Percentiles rank a stretch among this genome's conserved stretches.
These are phyloP conservation scores for Penicillium bialowiezense DNA, from an alignment of 495 filamentous ascomycete genomes.

Conservation along the genomic window DNA sequence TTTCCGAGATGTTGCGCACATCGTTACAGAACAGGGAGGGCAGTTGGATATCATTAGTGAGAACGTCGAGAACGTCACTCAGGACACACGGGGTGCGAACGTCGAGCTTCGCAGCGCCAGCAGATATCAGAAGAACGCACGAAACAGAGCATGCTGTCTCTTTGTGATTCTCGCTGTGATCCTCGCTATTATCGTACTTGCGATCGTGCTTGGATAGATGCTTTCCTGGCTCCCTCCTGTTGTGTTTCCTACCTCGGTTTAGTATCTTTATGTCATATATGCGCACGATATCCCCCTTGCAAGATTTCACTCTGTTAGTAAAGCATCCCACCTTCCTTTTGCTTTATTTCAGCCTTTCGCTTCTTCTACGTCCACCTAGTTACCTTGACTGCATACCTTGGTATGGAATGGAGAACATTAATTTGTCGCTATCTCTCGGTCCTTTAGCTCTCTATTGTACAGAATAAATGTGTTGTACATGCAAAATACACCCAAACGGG, in stretches of 20 bases:
- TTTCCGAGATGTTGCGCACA: conserved; percentile 94
- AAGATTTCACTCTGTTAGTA: conserved; percentile 19
- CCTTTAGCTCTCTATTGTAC: conserved; percentile 35
- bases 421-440: conserved; percentile 15
- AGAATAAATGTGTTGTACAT: conserved; percentile 39
- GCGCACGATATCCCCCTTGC: conserved; percentile 30
- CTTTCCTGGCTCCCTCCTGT: neutral
- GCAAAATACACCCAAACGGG: conserved; percentile 32
- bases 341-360: conserved; percentile 12
- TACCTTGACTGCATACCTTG: conserved; percentile 6
- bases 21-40: conserved; percentile 90
- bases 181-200: conserved; percentile 81
- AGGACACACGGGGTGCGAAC: conserved; percentile 80
- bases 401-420: conserved; percentile 23
- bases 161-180: conserved; percentile 89
- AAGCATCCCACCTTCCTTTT: conserved; percentile 11
- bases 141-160: conserved; percentile 89
- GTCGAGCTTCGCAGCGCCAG: conserved; percentile 77
- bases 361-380: neutral
- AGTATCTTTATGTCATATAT: conserved; percentile 15
- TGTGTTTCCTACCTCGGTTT: conserved; percentile 3
- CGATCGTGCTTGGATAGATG: conserved; percentile 64
- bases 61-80: conserved; percentile 78
- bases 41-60: conserved; percentile 83
- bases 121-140: conserved; percentile 87